Conservation (phyloP, 1,284 basidiomycete genomes). For the Leucoagaricus sp. region DNA sequence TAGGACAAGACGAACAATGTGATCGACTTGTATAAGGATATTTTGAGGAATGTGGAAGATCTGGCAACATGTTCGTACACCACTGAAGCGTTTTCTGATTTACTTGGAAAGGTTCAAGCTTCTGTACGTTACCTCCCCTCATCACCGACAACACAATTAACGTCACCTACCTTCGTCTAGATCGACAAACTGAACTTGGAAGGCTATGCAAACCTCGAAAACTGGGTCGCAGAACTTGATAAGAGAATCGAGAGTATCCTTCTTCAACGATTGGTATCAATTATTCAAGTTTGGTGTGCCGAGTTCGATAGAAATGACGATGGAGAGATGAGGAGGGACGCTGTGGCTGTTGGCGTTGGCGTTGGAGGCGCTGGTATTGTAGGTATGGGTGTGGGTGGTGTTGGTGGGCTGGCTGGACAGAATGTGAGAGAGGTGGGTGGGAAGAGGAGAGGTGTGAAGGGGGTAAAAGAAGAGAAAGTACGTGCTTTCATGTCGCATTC, state of each 20-base stretch:
- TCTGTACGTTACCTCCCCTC: conserved; percentile 54
- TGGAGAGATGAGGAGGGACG: conserved; percentile 52
- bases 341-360: too few species aligned
- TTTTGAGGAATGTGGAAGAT: conserved; percentile 83
- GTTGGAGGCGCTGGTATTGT: too few species aligned
- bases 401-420: conserved; percentile 26
- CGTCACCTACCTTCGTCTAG: conserved; percentile 34
- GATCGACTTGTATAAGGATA: conserved; percentile 89
- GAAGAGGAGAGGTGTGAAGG: conserved; percentile 67
- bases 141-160: neutral
- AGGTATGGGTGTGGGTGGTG: too few species aligned
- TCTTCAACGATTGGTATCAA: conserved; percentile 74
- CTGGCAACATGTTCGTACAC: conserved; percentile 87
- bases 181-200: conserved; percentile 95
- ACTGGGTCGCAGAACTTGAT: conserved; percentile 92
- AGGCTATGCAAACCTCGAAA: conserved; percentile 96
- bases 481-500: conserved; percentile 10
- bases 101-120: conserved; percentile 83
- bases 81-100: conserved; percentile 76
- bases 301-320: conserved; percentile 82
- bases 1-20: conserved; percentile 94
- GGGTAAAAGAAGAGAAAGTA: conserved; percentile 75
- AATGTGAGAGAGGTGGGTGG: conserved; percentile 52
- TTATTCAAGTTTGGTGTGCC: conserved; percentile 86
- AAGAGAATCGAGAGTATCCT: conserved; percentile 84